Percentiles rank a stretch among this genome's conserved stretches.
Evolutionary conservation across 1,284 basidiomycete species (phyloP).

Genomic region (Cutaneotrichosporon sp.): DNA sequence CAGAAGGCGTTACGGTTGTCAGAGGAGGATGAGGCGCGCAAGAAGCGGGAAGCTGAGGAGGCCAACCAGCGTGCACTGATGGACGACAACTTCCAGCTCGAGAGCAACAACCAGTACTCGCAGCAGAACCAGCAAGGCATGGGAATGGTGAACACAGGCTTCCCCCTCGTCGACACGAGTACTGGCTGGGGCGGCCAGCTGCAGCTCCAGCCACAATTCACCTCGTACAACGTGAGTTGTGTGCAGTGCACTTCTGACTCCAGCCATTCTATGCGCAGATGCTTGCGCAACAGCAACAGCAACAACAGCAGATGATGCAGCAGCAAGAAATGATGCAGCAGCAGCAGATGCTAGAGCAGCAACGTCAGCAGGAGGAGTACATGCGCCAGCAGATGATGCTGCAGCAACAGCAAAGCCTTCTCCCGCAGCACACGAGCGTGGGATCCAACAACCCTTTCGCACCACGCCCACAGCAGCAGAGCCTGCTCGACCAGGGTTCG

Average conservation of each 20-base stretch:
- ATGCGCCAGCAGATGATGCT: constrained; percentile 50
- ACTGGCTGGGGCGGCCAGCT: constrained; percentile 48
- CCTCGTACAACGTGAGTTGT: constrained; percentile 52
- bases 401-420: constrained; percentile 61
- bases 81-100: constrained; percentile 72
- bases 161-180: constrained; percentile 65
- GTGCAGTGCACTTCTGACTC: constrained; percentile 28
- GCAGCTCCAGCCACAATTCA: constrained; percentile 64
- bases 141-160: constrained; percentile 44
- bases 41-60: constrained; percentile 68
- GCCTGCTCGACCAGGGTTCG: constrained; percentile 26
- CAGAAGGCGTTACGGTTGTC: constrained; percentile 75
- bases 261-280: constrained; percentile 55
- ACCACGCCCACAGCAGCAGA: constrained; percentile 41
- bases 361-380: constrained; percentile 52
- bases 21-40: constrained; percentile 78
- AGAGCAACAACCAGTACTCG: constrained; percentile 47
- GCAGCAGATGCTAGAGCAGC: constrained; percentile 58
- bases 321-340: constrained; percentile 57
- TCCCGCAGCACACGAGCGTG: constrained; percentile 61
- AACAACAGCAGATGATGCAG: constrained; percentile 52
- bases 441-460: constrained; percentile 96
- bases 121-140: constrained; percentile 47
- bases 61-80: constrained; percentile 75
- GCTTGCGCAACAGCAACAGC: constrained; percentile 51